Percentiles rank a stretch among this genome's conserved stretches.
These are phyloP conservation scores for Candida railenensis DNA, from an alignment of 805 yeast species.

Conservation along the genomic window DNA sequence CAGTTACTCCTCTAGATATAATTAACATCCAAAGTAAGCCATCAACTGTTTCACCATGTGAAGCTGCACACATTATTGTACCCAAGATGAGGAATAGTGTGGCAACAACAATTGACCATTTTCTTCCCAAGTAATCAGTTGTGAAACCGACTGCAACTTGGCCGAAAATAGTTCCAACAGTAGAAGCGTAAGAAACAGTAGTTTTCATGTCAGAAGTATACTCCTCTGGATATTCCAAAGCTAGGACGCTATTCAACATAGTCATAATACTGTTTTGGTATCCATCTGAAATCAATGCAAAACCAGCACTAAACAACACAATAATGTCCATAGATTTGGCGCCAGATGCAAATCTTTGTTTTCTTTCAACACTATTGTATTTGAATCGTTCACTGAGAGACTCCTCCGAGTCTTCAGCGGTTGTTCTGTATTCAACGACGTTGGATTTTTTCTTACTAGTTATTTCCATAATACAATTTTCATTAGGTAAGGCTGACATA, in stretches of 20 bases:
- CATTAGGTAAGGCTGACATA: neutral
- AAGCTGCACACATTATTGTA: constrained; percentile 64
- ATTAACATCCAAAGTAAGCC: constrained; percentile 80
- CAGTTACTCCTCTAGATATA: constrained; percentile 72
- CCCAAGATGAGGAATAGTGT: constrained; percentile 63
- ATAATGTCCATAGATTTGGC: constrained; percentile 28
- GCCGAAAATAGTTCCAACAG: constrained; percentile 71
- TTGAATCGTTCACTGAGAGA: constrained; percentile 12
- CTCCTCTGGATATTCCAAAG: constrained; percentile 43
- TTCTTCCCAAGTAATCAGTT: constrained; percentile 67
- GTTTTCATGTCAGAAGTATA: constrained; percentile 53
- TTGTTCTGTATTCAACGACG: neutral
- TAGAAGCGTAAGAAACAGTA: constrained; percentile 64
- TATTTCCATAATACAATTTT: neutral
- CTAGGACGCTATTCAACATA: constrained; percentile 60
- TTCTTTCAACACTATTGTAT: constrained; percentile 34
- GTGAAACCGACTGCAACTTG: constrained; percentile 64
- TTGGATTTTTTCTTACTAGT: neutral
- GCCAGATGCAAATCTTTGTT: constrained; percentile 23
- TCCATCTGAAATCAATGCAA: constrained; percentile 75
- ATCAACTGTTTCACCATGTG: constrained; percentile 57
- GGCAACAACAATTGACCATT: constrained; percentile 67
- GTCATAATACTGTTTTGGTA: constrained; percentile 76
- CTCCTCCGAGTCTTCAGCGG: neutral
- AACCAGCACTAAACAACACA: constrained; percentile 65